Evolutionary conservation across 1,139 yeast genomes (phyloP), one percentile per base, ranked within the genome.

Genomic region (Candida tunisiensis): DNA sequence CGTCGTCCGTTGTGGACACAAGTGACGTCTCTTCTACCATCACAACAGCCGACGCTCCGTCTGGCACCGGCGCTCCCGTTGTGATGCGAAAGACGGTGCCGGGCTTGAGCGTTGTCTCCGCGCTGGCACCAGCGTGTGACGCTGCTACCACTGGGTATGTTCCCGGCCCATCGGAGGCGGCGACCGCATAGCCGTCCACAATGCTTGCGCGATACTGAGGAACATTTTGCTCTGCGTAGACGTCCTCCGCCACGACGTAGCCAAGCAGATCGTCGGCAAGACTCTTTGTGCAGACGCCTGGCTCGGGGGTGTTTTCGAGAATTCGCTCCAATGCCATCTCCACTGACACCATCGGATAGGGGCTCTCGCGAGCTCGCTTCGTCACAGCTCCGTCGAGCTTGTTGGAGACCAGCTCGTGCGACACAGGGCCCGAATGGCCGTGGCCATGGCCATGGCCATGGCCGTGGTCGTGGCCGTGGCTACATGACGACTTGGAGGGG

Each of bases 1-100:
- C 58, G 25, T 50, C 54, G 5, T 43, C 51, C 8, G 53, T 51
- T 2, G 39, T 31, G 2, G 45, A 36, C 1, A 43, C 45, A 5
- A 64, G 34, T 9, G 34, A 36, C 0, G 70, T 63, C 33, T 62
- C 66, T 36, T 64, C 70, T 2, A 64, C 69, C 42, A 64, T 62
- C 8, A 64, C 55, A n/a, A 64, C 65, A 0, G 69, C 65, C 18
- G 57, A 55, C 0, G 68, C 58, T 1, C 68, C 69, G 4, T 43
- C 43, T 0, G 70, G 70, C 2, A 64, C 47, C 1, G 69, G 68
- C 1, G 70, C 70, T 5, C 70, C 70, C 0, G 70, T 64, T 2
- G 69, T 64, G 21, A 64, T 51, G 26, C 70, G 44, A 1, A 60
- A 55, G 24, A 62, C 52, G 3, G 48, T 35, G 2, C 62, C 61